Base-by-base conservation (phyloP, 148 eudicot genomes). In the Rhododendron molle region DNA sequence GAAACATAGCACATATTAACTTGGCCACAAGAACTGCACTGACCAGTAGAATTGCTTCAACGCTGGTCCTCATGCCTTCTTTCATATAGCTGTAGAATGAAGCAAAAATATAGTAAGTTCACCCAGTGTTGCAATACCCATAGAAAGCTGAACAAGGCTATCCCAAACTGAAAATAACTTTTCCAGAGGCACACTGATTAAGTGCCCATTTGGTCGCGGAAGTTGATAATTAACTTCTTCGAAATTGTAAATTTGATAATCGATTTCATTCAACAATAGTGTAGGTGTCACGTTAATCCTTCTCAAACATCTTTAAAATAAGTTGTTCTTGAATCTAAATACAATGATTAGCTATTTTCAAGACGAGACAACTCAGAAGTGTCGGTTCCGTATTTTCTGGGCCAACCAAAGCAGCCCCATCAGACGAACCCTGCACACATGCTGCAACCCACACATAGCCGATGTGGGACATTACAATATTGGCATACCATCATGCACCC, bases 41-140 rank as follows among this genome's bases (percentile, higher is more conserved):
- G 38, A 95, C 99, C 93, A 96, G 88, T 87, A 96, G 83, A 92
- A 96, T 96, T 18, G 92, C 99, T 91, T 95, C 99, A 20, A 96
- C 99, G 71, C 98, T 95, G 43, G 98, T 97, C 93, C 99, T 91
- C 99, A 95, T 95, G 84, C 99, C 99, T 90, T 96, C 99, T 87
- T 94, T 96, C 89, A 86, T 86, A 85, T 96, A 96, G 85, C 99
- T 96, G 88, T 71, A 23, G 82, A 78, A 60, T 36, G 46, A 81
- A 36, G 74, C 73, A 81, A 12, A n/a, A 23, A 10, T 46, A 36
- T 4, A 56, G 20, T 23, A 18, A 81, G 28, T 18, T 65, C 32
- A 26, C 32, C 1, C 72, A 65, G 72, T 26, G 14, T 65, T 9
- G 52, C 69, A 54, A 58, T 56, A 34, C 36, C 44, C 8, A 81